phyloP scores from a whole-genome alignment of 1,284 basidiomycete species.

The Ceratobasidium sp. region DNA sequence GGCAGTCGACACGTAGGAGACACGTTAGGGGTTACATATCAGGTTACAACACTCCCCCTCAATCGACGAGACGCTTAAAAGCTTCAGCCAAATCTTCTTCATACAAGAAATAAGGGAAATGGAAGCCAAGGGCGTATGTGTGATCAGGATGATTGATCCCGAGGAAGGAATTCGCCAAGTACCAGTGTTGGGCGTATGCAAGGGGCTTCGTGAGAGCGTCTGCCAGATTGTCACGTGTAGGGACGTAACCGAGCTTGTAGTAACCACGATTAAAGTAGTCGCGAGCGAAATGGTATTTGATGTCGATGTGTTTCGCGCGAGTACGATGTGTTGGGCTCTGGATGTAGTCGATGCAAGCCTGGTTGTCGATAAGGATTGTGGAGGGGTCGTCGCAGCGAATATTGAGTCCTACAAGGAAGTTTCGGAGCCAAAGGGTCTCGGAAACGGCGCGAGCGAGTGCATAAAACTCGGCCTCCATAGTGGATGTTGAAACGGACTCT shows the following conservation, averaged over 20 bases:
- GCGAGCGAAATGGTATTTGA: slow-evolving; percentile 46
- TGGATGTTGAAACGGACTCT: slow-evolving; percentile 29
- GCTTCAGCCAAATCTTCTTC: too few relatives aligned
- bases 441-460: slow-evolving; percentile 20
- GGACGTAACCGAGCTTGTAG: slow-evolving; percentile 48
- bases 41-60: too few relatives aligned
- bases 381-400: not conserved
- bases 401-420: not conserved
- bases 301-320: slow-evolving; percentile 48
- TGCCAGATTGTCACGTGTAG: slow-evolving; percentile 48
- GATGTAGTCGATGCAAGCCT: slow-evolving; percentile 45
- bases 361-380: slow-evolving; percentile 49
- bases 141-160: not conserved
- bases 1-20: too few relatives aligned
- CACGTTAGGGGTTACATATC: too few relatives aligned
- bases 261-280: slow-evolving; percentile 47
- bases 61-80: too few relatives aligned
- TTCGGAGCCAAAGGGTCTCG: slow-evolving; percentile 47
- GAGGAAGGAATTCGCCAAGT: slow-evolving; percentile 3
- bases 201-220: slow-evolving; percentile 52
- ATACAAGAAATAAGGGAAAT: not conserved
- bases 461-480: slow-evolving; percentile 44
- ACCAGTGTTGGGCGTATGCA: slow-evolving; percentile 2
- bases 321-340: slow-evolving; percentile 46
- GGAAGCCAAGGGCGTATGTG: not conserved